A percentile compares a stretch with the other conserved stretches of the same genome.
Evolutionary conservation across 352 stramenopile genomes (phyloP).

Genomic region (Pythium volutum): DNA sequence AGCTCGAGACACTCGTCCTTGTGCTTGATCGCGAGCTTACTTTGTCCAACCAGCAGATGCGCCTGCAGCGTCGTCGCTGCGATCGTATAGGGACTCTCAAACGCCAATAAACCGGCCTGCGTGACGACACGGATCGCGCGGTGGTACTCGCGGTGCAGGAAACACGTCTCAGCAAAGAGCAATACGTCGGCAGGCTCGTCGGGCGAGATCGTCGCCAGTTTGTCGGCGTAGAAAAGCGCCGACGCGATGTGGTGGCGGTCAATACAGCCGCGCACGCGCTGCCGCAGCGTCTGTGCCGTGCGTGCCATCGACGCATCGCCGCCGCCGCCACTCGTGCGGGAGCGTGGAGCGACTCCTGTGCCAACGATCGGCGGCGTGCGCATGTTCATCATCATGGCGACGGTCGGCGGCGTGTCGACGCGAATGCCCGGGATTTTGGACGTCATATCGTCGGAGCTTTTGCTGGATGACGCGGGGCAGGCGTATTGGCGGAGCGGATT

Average conservation of each 20-base stretch:
- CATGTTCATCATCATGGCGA: slow-evolving; percentile 19
- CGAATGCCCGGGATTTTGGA: slow-evolving; percentile 7
- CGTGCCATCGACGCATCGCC: background rate
- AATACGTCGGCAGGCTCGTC: slow-evolving; percentile 49
- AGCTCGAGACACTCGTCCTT: slow-evolving; percentile 82
- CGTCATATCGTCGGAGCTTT: slow-evolving; percentile 1
- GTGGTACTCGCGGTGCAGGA: slow-evolving; percentile 62
- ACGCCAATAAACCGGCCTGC: slow-evolving; percentile 36
- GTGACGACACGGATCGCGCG: slow-evolving; percentile 76
- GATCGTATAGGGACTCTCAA: slow-evolving; percentile 25
- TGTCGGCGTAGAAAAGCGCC: slow-evolving; percentile 81
- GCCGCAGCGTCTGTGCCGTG: slow-evolving; percentile 33
- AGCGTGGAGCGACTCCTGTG: background rate
- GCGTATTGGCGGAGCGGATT: too few species aligned
- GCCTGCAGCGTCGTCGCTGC: slow-evolving; percentile 40
- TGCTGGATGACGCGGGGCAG: too few species aligned
- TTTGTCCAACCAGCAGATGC: slow-evolving; percentile 58
- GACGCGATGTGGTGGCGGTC: slow-evolving; percentile 47
- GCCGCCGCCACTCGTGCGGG: background rate
- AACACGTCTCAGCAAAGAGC: slow-evolving; percentile 78
- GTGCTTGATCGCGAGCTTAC: slow-evolving; percentile 81
- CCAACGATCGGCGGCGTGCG: slow-evolving; percentile 13
- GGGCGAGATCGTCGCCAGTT: slow-evolving; percentile 64
- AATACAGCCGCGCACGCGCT: slow-evolving; percentile 43
- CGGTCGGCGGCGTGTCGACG: slow-evolving; percentile 19